Evolutionary conservation across 192 early-diverging fungal genomes (phyloP), one percentile per base, ranked within the genome.

Genomic region (Coemansia sp.): DNA sequence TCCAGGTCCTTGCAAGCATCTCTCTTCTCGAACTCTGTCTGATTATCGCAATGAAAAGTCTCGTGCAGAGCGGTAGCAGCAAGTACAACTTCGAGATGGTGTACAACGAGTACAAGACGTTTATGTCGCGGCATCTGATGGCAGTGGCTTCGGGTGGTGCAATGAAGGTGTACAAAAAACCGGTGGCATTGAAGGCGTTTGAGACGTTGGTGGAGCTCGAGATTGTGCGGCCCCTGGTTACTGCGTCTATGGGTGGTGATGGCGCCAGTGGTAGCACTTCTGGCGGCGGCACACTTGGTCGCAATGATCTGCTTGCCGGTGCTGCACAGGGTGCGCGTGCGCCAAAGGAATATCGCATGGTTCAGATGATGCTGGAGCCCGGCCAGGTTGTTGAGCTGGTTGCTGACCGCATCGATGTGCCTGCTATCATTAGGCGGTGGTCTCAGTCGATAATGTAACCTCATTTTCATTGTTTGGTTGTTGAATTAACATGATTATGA

Each of bases 21-120:
- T 93, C 94, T 0, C 63, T 93, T 43, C 86, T 98, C 5, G 93
- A 96, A 75, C 77, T 95, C 12, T 87, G 84, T 21, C 77, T 98
- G 11, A 74, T 98, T 52, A 85, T 94, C 39, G 86, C 91, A 4
- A 93, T 93, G 85, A 88, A 88, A 63, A 87, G 92, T 32, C 68
- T 93, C 45, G 71, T 91, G 18, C 83, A 86, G 10, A 85, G 86
- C 19, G 89, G 91, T 50, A 88, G 83, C n/a, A 68, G 68, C 54
- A 77, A 83, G 19, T 96, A 94, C 70, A 98, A 95, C 65, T 98
- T 98, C 85, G 92, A 93, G 73, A 96, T 98, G 93, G 87, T 95
- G 6, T 94, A 94, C 70, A 92, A 96, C 67, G 92, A 92, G 81
- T 96, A 95, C 84, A 89, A 90, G 64, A 88, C 91, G 0, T 93